These are phyloP conservation scores for Immersiella caudata DNA, from an alignment of 495 filamentous ascomycete species.

Conservation along the genomic window DNA sequence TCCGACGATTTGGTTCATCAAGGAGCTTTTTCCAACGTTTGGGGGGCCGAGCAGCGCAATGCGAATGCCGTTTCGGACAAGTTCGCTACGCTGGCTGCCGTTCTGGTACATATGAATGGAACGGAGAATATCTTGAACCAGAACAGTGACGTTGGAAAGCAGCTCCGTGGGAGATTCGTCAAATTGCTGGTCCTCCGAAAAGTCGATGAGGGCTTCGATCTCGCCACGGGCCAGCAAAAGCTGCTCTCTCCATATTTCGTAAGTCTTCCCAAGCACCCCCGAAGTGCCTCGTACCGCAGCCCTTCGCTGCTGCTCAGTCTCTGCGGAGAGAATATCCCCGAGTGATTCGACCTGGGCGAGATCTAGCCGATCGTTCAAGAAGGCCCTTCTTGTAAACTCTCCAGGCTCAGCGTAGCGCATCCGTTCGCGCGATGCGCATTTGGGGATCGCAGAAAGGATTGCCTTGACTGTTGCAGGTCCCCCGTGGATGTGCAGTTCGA, in stretches of 20 bases:
- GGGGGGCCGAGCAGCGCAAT: conserved; percentile 87
- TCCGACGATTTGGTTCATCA: conserved; percentile 90
- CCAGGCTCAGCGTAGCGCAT: conserved; percentile 93
- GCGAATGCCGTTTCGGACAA: conserved; percentile 82
- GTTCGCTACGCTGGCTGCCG: conserved; percentile 81
- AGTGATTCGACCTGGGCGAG: conserved; percentile 94
- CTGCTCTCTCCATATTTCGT: conserved; percentile 80
- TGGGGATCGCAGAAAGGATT: conserved; percentile 75
- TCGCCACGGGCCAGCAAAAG: conserved; percentile 84
- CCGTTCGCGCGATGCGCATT: conserved; percentile 24
- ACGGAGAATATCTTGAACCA: conserved; percentile 61
- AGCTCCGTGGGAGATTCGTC: conserved; percentile 81
- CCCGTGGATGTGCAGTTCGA: conserved; percentile 95
- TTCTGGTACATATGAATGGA: conserved; percentile 68
- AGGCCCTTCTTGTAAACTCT: conserved; percentile 93
- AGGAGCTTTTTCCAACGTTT: conserved; percentile 92
- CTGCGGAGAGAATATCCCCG: conserved; percentile 79
- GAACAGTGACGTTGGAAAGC: conserved; percentile 63
- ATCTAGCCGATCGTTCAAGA: conserved; percentile 81
- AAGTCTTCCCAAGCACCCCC: conserved; percentile 69
- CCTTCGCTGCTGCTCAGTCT: conserved; percentile 91
- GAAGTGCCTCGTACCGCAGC: conserved; percentile 79
- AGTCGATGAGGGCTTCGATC: conserved; percentile 94
- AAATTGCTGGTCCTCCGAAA: conserved; percentile 96
- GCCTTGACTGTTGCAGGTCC: conserved; percentile 85